Evolutionary conservation across 352 stramenopile species (phyloP), one percentile per base, ranked within the genome.

Genomic region (Phytophthora cactorum): DNA sequence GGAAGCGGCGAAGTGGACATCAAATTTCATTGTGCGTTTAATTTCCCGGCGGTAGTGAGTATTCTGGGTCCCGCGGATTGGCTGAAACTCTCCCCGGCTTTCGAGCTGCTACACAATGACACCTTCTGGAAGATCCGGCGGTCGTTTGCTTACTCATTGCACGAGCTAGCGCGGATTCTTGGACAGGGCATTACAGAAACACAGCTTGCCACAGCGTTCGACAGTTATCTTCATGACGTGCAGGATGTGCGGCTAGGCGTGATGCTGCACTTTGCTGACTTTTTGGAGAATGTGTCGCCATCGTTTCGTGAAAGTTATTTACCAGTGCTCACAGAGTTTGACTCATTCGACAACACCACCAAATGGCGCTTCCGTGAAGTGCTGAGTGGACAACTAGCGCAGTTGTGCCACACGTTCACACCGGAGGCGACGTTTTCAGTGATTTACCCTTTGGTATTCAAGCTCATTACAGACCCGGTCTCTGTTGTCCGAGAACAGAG

Each of bases 11-110:
- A 97, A 65, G 78, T 86, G 27, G 92, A 98, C 56, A 91, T 98
- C 49, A 92, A 92, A 34, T 94, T 96, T 52, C 93, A 97, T 63
- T 98, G 93, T 70, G 93, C 94, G 2, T 98, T 92, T 70, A 96
- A 84, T 54, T 97, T 98, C 17, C 93, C 93, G 14, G 94, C 89
- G 10, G 79, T 98, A 8, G 84, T 93, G 44, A 86, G 87, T 66
- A 95, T 94, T 34, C 52, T 97, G 12, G 90, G 91, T 0, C 46
- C 58, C 0, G 58, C 55, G 14, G 69, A 93, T 27, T 98, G 92
- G 93, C 52, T 61, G 8, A 82, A 90, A 60, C 72, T 98, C 17
- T 79, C 88, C 3, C 70, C 87, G 6, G 84, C 90, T 31, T 98
- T 97, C 66, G 78, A 92, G 34, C 47, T 79, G 25, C 77, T 98